A percentile compares a stretch with the other conserved stretches of the same genome.
Conservation (phyloP, 2,329 filamentous ascomycete genomes). For the Claviceps monticola region DNA sequence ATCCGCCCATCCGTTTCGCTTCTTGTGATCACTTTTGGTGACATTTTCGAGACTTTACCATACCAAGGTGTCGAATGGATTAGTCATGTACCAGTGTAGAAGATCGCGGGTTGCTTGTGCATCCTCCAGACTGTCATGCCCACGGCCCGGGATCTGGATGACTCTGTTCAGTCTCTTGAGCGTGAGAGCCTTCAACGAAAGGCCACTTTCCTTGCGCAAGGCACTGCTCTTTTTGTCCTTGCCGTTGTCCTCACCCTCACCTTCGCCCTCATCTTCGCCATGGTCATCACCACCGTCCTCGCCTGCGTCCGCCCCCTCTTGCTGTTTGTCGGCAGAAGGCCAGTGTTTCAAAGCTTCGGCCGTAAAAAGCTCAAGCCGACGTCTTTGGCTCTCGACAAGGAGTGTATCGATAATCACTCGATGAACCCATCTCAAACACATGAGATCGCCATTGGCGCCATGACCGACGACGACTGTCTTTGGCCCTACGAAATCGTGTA, state of each 20-base stretch:
- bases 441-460: conserved; percentile 27
- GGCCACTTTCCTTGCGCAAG: conserved; percentile 6
- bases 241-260: neutral
- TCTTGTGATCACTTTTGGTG: neutral
- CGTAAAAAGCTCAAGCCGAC: neutral
- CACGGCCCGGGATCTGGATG: conserved; percentile 23
- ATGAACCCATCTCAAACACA: conserved; percentile 34
- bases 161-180: conserved; percentile 21
- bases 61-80: neutral
- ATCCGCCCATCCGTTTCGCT: neutral
- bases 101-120: conserved; percentile 29
- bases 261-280: conserved; percentile 1
- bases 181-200: conserved; percentile 27
- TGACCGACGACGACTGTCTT: conserved; percentile 37
- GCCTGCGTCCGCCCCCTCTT: conserved; percentile 1
- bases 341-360: neutral
- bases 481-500: conserved; percentile 30
- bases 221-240: neutral
- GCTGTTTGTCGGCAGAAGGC: conserved; percentile 3
- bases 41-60: neutral
- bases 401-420: conserved; percentile 29
- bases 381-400: conserved; percentile 16
- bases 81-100: conserved; percentile 22
- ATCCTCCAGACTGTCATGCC: conserved; percentile 32
- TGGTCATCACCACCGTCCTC: neutral